These are phyloP conservation scores for Cyclotella atomus DNA, from an alignment of 108 stramenopile genomes.

Conservation along the genomic window DNA sequence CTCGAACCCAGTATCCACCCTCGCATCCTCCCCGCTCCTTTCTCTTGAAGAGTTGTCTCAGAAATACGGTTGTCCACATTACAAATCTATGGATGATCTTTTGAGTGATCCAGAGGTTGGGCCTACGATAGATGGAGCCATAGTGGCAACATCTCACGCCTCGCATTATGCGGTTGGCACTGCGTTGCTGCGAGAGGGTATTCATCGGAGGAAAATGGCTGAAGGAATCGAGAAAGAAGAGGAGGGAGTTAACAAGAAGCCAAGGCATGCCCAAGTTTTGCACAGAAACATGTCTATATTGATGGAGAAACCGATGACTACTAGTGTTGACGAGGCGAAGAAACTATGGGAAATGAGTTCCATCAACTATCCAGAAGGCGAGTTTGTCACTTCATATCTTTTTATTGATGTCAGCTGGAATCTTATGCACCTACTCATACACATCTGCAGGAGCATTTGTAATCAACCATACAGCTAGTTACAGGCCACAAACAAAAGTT, in stretches of 20 bases:
- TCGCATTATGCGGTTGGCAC: slow-evolving; percentile 64
- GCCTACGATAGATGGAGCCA: slow-evolving; percentile 62
- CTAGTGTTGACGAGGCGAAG: slow-evolving; percentile 59
- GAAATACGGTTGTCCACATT: slow-evolving; percentile 57
- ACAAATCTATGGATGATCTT: slow-evolving; percentile 59
- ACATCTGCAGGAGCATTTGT: slow-evolving; percentile 55
- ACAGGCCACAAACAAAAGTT: slow-evolving; percentile 61
- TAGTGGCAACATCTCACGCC: slow-evolving; percentile 71
- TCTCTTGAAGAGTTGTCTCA: slow-evolving; percentile 54
- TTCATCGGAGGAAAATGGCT: slow-evolving; percentile 43
- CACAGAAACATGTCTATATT: slow-evolving; percentile 61
- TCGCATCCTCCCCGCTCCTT: slow-evolving; percentile 56
- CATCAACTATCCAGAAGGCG: slow-evolving; percentile 31
- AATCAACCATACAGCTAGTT: slow-evolving; percentile 80
- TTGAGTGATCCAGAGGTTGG: slow-evolving; percentile 45
- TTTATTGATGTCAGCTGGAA: neutral
- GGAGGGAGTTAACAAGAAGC: slow-evolving; percentile 11
- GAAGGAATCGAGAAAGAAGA: slow-evolving; percentile 21
- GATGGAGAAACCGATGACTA: slow-evolving; percentile 87
- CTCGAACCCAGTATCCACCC: slow-evolving; percentile 53
- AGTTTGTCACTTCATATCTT: neutral
- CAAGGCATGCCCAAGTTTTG: neutral
- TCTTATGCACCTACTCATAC: too few species aligned
- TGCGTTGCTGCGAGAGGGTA: slow-evolving; percentile 44
- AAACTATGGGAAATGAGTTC: slow-evolving; percentile 46